These are phyloP conservation scores for Suillus subalutaceus DNA, from an alignment of 768 basidiomycete genomes.

Conservation along the genomic window DNA sequence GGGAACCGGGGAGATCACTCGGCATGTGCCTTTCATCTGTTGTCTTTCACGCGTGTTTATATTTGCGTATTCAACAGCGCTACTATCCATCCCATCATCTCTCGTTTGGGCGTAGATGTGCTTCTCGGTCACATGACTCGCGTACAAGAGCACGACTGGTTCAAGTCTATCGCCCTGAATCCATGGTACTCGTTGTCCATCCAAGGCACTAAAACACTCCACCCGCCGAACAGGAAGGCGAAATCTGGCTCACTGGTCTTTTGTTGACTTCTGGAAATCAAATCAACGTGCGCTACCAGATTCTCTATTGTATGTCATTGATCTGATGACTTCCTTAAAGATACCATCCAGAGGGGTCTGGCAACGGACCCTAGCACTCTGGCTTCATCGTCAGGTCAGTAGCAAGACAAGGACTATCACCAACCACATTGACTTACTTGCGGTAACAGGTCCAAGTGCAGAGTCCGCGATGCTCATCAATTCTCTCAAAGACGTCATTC, in stretches of 20 bases:
- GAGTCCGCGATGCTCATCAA: conserved; percentile 82
- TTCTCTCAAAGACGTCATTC: conserved; percentile 83
- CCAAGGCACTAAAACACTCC: conserved; percentile 7
- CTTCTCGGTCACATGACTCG: conserved; percentile 86
- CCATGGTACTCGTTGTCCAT: conserved; percentile 67
- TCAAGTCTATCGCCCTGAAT: conserved; percentile 88
- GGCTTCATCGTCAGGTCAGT: conserved; percentile 61
- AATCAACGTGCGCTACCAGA: conserved; percentile 73
- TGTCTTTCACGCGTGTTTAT: not conserved
- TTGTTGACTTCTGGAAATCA: conserved; percentile 98
- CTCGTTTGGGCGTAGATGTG: conserved; percentile 87
- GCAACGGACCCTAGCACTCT: conserved; percentile 68
- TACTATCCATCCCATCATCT: conserved; percentile 88
- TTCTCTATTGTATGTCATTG: not conserved
- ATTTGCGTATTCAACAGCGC: conserved; percentile 44
- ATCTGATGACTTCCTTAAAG: conserved; percentile 37
- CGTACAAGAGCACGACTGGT: conserved; percentile 89
- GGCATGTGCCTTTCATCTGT: conserved; percentile 48
- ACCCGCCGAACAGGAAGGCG: conserved; percentile 61
- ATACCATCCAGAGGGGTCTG: conserved; percentile 76
- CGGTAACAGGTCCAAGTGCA: conserved; percentile 58
- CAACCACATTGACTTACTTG: not conserved
- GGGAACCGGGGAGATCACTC: conserved; percentile 96
- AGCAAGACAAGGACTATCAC: not conserved
- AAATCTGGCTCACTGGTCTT: conserved; percentile 98